phyloP scores from a whole-genome alignment of 2,329 filamentous ascomycete species.

The Penicillium sp. region DNA sequence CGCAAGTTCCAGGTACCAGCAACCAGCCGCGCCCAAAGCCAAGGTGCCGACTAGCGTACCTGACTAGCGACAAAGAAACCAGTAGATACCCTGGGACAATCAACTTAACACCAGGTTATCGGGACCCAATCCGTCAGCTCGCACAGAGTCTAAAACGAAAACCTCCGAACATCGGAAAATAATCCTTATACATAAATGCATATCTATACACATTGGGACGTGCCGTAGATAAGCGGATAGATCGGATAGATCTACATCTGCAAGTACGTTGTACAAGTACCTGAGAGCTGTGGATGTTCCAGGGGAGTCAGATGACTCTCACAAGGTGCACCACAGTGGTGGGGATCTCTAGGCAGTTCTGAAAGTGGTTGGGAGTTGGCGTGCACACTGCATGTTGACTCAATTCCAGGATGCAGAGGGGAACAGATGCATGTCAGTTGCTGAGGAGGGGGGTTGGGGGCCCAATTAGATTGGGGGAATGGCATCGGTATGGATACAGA shows the following conservation, averaged over 20 bases:
- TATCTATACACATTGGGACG: background rate
- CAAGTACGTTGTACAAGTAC: background rate
- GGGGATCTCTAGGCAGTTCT: constrained; percentile 3
- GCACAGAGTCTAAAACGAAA: constrained; percentile 1
- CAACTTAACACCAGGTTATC: background rate
- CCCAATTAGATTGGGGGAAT: background rate
- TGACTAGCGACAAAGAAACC: background rate
- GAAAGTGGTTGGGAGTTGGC: constrained; percentile 11
- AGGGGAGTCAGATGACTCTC: constrained; percentile 17
- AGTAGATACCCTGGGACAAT: background rate
- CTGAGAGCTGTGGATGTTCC: constrained; percentile 7
- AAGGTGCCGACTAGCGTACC: background rate
- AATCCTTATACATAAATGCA: background rate
- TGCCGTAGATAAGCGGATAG: constrained; percentile 2
- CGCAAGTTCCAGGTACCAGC: background rate
- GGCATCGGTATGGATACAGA: background rate
- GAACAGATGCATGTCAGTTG: constrained; percentile 3
- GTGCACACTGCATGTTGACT: constrained; percentile 5
- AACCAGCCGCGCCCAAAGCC: background rate
- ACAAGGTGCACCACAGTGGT: constrained; percentile 5
- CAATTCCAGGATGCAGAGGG: constrained; percentile 4
- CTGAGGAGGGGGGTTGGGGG: background rate
- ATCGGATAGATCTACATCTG: constrained; percentile 3
- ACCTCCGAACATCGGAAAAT: constrained; percentile 7
- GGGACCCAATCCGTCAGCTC: background rate